phyloP scores from a whole-genome alignment of 176 grass and related monocot genomes.

The Tillandsia fasciculata region DNA sequence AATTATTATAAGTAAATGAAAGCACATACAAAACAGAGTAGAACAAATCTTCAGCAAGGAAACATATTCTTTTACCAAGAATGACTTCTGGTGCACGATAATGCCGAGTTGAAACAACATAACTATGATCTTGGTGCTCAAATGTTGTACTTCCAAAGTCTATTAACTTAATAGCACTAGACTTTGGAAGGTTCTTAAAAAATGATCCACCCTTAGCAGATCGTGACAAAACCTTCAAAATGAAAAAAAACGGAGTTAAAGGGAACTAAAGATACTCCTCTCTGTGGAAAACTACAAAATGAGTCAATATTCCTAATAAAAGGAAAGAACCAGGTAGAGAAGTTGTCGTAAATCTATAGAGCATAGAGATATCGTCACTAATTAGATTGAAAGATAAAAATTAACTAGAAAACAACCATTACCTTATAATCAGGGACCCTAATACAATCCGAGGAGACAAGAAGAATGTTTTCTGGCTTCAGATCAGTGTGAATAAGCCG shows the following conservation, averaged over 20 bases:
- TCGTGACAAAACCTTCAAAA: conserved; percentile 47
- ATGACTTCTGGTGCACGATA: conserved; percentile 98
- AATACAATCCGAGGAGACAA: conserved; percentile 74
- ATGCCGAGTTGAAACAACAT: conserved; percentile 89
- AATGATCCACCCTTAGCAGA: conserved; percentile 66
- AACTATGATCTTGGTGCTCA: conserved; percentile 86
- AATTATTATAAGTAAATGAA: neutral
- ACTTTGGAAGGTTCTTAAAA: conserved; percentile 87
- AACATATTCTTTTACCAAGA: conserved; percentile 53
- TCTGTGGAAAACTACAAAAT: conserved; percentile 6
- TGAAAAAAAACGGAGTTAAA: conserved; percentile 15
- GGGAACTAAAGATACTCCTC: conserved; percentile 3
- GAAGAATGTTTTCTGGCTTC: conserved; percentile 96
- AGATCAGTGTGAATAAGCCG: conserved; percentile 94
- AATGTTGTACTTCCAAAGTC: conserved; percentile 96
- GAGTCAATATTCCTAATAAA: neutral
- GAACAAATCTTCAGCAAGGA: neutral
- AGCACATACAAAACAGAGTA: neutral
- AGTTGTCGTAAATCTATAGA: neutral
- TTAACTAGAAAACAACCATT: conserved; percentile 7
- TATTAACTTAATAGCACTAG: conserved; percentile 89
- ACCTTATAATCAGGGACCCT: conserved; percentile 85
- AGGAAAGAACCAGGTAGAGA: neutral
- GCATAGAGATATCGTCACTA: neutral
- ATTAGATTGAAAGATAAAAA: neutral